phyloP scores from a whole-genome alignment of 768 basidiomycete species.

The Mycena olivaceomarginata region DNA sequence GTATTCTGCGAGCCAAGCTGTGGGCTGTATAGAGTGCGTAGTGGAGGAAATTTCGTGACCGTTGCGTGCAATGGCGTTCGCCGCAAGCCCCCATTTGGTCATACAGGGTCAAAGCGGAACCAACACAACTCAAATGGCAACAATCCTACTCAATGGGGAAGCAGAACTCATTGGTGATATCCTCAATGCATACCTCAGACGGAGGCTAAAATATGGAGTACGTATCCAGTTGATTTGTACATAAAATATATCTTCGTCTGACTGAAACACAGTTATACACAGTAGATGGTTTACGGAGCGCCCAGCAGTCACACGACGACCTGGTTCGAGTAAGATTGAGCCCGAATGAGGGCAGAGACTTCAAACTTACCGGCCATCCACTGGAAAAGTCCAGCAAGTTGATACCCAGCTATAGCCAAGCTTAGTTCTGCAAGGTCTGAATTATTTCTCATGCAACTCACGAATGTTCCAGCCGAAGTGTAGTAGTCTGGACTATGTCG shows the following conservation, averaged over 20 bases:
- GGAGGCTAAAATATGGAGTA: too few species aligned
- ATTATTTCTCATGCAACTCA: conserved; percentile 47
- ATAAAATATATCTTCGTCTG: too few species aligned
- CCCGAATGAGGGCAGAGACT: conserved; percentile 54
- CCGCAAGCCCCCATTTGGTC: neutral
- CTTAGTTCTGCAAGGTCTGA: neutral
- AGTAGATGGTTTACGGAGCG: too few species aligned
- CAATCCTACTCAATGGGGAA: conserved; percentile 22
- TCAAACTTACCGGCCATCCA: conserved; percentile 66
- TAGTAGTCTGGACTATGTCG: conserved; percentile 64
- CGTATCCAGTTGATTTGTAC: too few species aligned
- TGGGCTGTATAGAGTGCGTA: neutral
- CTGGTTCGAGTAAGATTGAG: neutral
- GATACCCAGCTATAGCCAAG: conserved; percentile 61
- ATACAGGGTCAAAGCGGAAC: neutral
- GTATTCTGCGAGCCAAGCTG: conserved; percentile 4
- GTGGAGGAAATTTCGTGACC: conserved; percentile 16
- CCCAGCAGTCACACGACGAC: conserved; percentile 27
- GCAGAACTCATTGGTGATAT: too few species aligned
- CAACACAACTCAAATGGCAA: neutral
- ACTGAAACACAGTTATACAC: too few species aligned
- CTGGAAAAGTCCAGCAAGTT: conserved; percentile 68
- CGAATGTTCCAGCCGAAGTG: conserved; percentile 65
- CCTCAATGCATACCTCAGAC: too few species aligned
- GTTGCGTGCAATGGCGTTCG: conserved; percentile 37